Evolutionary conservation across 129 eudicot species (phyloP), one percentile per base, ranked within the genome.

Genomic region (Heracleum sosnowskyi): DNA sequence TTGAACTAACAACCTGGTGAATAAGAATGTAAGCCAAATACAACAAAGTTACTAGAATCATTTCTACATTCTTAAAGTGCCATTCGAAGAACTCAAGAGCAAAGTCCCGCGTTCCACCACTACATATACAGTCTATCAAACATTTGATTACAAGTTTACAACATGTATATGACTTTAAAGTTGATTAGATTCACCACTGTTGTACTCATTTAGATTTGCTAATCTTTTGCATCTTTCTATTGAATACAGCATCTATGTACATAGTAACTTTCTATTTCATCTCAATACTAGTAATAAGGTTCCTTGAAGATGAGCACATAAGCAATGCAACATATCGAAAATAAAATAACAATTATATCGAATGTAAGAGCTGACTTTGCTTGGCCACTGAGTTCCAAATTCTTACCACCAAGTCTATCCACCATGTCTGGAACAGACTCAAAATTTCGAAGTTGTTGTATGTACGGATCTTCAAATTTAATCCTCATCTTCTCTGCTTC

Each of bases 341-440:
- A 85, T 33, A 93, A 2, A 74, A 93, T 76, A 44, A 81, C 33
- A 5, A 86, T 45, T 53, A 89, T 82, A 85, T 93, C 98, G 49
- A 93, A 93, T 12, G 95, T 93, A 36, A 93, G 97, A 76, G 98
- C 98, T 22, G 93, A 85, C 76, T 84, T 91, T 37, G 98, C 96
- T 74, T 93, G 95, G 71, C 81, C 91, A 37, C 89, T 93, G 33
- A 93, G 89, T 85, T 89, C 89, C 95, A 93, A 79, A 79, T 93
- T 93, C 83, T 82, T 89, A 77, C 97, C 98, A 22, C 97, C 98
- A 42, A 93, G 90, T 44, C 98, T 79, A 82, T 93, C 98, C 55
- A 93, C 97, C 97, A 93, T 85, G 40, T 93, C 98, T 1, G 97
- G 97, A 69, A 89, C 64, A 20, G 98, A 87, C 73, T 78, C 88